Base-by-base conservation (phyloP, 148 eudicot genomes). In the Camellia sinensis region DNA sequence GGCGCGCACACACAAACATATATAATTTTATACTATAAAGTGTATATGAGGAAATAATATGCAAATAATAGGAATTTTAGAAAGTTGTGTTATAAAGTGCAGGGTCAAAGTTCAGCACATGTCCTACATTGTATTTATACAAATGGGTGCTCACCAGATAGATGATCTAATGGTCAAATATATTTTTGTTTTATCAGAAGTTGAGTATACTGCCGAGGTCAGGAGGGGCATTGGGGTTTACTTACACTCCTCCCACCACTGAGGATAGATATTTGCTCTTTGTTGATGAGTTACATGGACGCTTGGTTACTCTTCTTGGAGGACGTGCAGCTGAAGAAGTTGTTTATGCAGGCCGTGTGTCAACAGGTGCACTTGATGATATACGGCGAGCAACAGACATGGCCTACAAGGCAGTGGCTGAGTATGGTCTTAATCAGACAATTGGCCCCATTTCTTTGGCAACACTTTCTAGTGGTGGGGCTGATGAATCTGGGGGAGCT, bases 301-400 rank as follows among this genome's bases (percentile, higher is more conserved):
- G 97, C 80, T 88, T 95, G 79, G 97, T 93, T 83, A 95, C 98
- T 40, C 98, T 95, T 80, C 98, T 95, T 70, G 98, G 98, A 67
- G 98, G 98, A 13, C 98, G 96, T 84, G 98, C 98, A 71, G 97
- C 98, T 2, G 98, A 95, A 85, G 98, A 95, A 85, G 81, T 93
- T 67, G 83, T 87, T 48, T 95, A 89, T 81, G 86, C 89, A 5
- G 98, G 98, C 18, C 97, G 98, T 86, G 97, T 95, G 80, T 93
- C 97, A 59, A 95, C 98, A 8, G 98, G 98, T 82, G 97, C 98
- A 64, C 89, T 93, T 85, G 98, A 93, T 78, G 98, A 95, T 80
- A 95, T 95, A 79, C 87, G 96, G 67, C 89, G 92, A 86, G 98
- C 98, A 54, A 93, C 97, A 14, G 97, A 91, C 76, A 90, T 95